phyloP scores from a whole-genome alignment of 306 rosid species.

The Ceratonia siliqua region DNA sequence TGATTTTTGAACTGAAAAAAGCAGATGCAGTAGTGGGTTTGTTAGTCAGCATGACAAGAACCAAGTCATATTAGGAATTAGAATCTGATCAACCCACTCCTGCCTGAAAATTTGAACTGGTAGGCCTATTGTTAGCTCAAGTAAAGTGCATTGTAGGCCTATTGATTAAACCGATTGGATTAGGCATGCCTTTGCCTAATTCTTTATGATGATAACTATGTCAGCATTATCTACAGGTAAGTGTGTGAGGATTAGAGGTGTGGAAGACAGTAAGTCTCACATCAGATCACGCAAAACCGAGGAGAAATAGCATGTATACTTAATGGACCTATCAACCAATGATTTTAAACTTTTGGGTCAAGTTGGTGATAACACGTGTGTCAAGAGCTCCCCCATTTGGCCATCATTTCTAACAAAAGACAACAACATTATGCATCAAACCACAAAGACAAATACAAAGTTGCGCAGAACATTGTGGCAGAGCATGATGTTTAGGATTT shows the following conservation, averaged over 20 bases:
- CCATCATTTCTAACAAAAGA: not conserved
- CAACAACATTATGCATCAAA: not conserved
- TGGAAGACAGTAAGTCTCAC: constrained; percentile 15
- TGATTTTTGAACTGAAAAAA: constrained; percentile 7
- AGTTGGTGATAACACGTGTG: not conserved
- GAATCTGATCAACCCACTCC: constrained; percentile 31
- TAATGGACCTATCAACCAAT: not conserved
- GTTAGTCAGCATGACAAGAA: constrained; percentile 32
- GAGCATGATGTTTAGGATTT: not conserved
- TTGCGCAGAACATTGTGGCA: not conserved
- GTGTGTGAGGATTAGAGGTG: constrained; percentile 16
- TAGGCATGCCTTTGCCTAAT: constrained; percentile 35
- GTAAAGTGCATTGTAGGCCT: constrained; percentile 2
- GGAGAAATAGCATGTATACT: not conserved
- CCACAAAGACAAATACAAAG: not conserved
- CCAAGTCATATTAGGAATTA: constrained; percentile 15
- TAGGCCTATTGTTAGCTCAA: constrained; percentile 29
- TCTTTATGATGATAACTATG: constrained; percentile 21
- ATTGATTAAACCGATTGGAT: constrained; percentile 31
- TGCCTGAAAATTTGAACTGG: constrained; percentile 33
- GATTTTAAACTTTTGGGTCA: not conserved
- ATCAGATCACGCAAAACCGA: constrained; percentile 7
- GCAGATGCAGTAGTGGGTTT: constrained; percentile 34
- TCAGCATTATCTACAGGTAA: constrained; percentile 34
- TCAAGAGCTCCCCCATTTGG: not conserved